Evolutionary conservation across 73 alveolate genomes (phyloP).

Genomic region (Paramecium octaurelia): DNA sequence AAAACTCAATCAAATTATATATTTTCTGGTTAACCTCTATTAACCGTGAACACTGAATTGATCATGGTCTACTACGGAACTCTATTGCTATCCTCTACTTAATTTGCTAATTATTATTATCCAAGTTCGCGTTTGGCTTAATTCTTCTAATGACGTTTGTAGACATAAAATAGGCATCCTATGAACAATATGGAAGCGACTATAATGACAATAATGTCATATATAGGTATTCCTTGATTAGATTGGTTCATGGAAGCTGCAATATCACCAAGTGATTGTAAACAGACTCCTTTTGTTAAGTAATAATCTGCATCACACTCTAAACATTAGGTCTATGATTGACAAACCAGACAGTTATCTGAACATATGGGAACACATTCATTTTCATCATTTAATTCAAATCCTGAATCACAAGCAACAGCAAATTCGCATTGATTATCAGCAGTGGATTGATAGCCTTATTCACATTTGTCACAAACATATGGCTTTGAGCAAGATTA

Average conservation of each 20-base stretch:
- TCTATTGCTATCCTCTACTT: background rate
- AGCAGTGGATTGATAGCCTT: background rate
- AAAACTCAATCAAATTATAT: background rate
- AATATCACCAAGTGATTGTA: background rate
- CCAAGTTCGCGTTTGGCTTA: background rate
- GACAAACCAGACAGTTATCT: background rate
- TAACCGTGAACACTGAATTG: background rate
- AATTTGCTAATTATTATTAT: background rate
- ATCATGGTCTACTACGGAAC: background rate
- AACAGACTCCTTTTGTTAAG: background rate
- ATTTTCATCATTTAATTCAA: background rate
- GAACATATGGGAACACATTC: background rate
- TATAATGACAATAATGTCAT: background rate
- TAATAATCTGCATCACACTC: background rate
- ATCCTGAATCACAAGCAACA: background rate
- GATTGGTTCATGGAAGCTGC: background rate
- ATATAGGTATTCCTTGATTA: background rate
- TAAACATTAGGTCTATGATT: background rate
- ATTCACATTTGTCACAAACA: background rate
- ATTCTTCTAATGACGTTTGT: background rate
- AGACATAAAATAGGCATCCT: background rate
- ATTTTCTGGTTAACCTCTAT: background rate
- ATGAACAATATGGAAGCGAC: background rate
- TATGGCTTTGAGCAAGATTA: background rate
- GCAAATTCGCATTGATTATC: background rate